Evolutionary conservation across 768 basidiomycete species (phyloP).

Genomic region (Mycena galopus): DNA sequence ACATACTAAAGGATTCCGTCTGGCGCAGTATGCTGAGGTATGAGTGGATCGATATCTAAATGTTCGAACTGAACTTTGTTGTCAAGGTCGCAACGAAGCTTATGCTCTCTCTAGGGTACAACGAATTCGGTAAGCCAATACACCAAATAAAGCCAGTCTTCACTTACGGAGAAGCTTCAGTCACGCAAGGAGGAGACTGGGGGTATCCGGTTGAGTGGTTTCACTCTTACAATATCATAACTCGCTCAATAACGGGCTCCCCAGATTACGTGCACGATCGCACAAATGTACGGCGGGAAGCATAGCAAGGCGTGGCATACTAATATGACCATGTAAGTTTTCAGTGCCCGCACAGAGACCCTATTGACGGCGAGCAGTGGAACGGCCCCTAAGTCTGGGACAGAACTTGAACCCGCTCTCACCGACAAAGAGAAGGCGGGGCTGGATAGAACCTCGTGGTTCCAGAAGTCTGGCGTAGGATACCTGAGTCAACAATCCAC

Average conservation of each 20-base stretch:
- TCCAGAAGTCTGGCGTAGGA: background rate
- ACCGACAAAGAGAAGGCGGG: background rate
- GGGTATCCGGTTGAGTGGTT: background rate
- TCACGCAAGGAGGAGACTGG: background rate
- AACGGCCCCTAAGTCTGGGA: background rate
- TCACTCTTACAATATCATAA: background rate
- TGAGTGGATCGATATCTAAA: too few species aligned
- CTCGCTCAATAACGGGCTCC: background rate
- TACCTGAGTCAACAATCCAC: slow-evolving; percentile 2
- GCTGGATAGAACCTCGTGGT: background rate
- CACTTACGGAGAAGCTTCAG: background rate
- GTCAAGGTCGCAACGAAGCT: background rate
- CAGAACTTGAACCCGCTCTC: background rate
- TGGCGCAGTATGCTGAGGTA: background rate
- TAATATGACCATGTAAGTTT: background rate
- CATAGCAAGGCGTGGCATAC: background rate
- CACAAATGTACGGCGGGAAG: background rate
- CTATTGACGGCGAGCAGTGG: background rate
- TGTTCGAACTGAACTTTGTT: background rate
- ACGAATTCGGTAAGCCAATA: background rate
- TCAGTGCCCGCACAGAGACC: background rate
- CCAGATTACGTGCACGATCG: background rate
- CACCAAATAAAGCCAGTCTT: background rate
- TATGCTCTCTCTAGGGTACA: background rate
- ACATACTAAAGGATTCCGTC: background rate